Base-by-base conservation (phyloP, 202 grass and related monocot genomes). In the Panicum hallii region DNA sequence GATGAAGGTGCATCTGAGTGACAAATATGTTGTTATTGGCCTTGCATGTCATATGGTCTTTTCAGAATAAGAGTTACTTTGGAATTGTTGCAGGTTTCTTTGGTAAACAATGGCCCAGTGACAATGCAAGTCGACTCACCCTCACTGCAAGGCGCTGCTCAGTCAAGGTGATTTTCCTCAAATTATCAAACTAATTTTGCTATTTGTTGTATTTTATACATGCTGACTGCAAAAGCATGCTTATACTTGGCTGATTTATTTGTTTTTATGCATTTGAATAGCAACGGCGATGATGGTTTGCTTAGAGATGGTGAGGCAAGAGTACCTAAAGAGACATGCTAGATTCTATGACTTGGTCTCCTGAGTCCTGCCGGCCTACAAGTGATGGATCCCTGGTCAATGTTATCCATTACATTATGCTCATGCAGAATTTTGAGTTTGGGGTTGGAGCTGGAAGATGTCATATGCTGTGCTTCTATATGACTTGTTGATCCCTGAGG, bases 41-140 rank as follows among this genome's bases (percentile, higher is more conserved):
- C 22, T 69, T 45, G 41, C 61, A 10, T 72, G 63, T 56, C 5
- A 17, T 41, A 56, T 79, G 7, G 11, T 38, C 13, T 4, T 85
- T 82, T 70, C 44, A 62, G 42, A 77, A 75, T 26, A 36, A 45
- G 63, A 61, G 68, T 90, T 40, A 82, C 49, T 74, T 48, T 1
- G 19, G 17, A 77, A 41, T 40, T 80, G 89, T 54, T 94, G 88
- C 79, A 94, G 93, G 91, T 96, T 90, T 92, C 84, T 81, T 83
- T 99, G 73, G 91, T 94, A 70, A 99, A 99, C 78, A 91, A 99
- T 83, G 97, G 97, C 20, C 97, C 93, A 28, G 93, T 99, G 42
- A 99, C 97, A 78, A 96, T 99, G 91, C 97, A 99, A 82, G 84
- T 99, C 15, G 93, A 99, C 80, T 95, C 88, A 71, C 88, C 88